These are phyloP conservation scores for Termitomyces sp. DNA, from an alignment of 1,284 basidiomycete species.

Conservation along the genomic window DNA sequence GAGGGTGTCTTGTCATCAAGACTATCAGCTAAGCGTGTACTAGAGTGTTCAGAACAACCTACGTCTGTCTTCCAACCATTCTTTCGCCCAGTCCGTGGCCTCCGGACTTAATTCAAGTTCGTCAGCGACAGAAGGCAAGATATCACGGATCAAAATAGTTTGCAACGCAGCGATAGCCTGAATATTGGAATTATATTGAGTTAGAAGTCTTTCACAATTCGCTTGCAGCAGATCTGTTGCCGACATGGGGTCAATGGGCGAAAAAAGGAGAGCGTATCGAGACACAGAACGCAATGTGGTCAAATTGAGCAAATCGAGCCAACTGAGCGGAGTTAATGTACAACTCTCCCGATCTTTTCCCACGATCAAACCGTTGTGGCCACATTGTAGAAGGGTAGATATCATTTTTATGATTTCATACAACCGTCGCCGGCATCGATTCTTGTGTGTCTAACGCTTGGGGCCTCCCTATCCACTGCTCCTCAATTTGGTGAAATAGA, in stretches of 20 bases:
- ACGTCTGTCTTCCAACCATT: conserved; percentile 62
- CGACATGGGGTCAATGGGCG: conserved; percentile 23
- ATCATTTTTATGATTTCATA: too few relatives aligned
- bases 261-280: neutral
- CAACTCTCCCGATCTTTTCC: neutral
- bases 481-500: too few relatives aligned
- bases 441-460: too few relatives aligned
- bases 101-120: conserved; percentile 47
- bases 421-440: too few relatives aligned
- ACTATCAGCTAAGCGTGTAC: conserved; percentile 1
- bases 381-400: too few relatives aligned
- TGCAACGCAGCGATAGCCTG: conserved; percentile 42
- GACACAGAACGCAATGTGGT: neutral
- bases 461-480: too few relatives aligned
- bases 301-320: neutral
- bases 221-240: conserved; percentile 32
- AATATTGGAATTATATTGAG: conserved; percentile 44
- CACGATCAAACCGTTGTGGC: too few relatives aligned
- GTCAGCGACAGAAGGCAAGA: conserved; percentile 53
- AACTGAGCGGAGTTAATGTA: neutral
- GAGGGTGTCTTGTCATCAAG: conserved; percentile 41
- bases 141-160: conserved; percentile 43
- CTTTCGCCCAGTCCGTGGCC: conserved; percentile 43
- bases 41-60: conserved; percentile 22
- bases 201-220: conserved; percentile 35